A percentile compares a stretch with the other conserved stretches of the same genome.
These are phyloP conservation scores for Filobasidium uniguttulatum DNA, from an alignment of 1,284 basidiomycete species.

Conservation along the genomic window DNA sequence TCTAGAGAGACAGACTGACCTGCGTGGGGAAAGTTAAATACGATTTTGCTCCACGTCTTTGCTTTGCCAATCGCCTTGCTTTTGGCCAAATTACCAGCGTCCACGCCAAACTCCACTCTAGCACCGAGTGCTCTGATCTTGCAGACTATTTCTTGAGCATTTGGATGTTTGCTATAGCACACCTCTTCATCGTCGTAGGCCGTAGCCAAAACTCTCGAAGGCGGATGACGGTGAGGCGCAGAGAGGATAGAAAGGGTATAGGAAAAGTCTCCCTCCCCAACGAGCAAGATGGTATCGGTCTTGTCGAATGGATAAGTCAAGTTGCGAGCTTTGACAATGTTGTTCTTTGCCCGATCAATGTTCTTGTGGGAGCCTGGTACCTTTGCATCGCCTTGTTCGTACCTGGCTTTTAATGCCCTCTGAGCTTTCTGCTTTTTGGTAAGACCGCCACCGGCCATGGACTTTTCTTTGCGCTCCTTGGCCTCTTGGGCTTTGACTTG, in stretches of 20 bases:
- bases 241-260: conserved; percentile 63
- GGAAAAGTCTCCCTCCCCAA: conserved; percentile 94
- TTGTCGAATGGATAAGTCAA: conserved; percentile 51
- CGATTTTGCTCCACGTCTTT: conserved; percentile 59
- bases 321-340: conserved; percentile 21
- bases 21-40: conserved; percentile 95
- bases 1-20: conserved; percentile 46
- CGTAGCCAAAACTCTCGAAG: conserved; percentile 66
- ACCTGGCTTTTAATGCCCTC: background rate
- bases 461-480: background rate
- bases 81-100: conserved; percentile 64
- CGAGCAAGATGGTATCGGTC: conserved; percentile 66
- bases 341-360: conserved; percentile 51
- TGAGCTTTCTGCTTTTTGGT: conserved; percentile 2
- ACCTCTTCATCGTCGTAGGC: conserved; percentile 67
- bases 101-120: conserved; percentile 66
- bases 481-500: conserved; percentile 2
- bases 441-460: background rate
- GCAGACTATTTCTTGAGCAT: conserved; percentile 51
- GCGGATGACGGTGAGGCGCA: conserved; percentile 46
- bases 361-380: conserved; percentile 45
- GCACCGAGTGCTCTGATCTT: conserved; percentile 49
- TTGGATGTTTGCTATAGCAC: conserved; percentile 74
- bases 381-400: background rate
- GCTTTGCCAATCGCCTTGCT: conserved; percentile 36